Evolutionary conservation across 148 eudicot species (phyloP).

Genomic region (Vaccinium myrtillus): DNA sequence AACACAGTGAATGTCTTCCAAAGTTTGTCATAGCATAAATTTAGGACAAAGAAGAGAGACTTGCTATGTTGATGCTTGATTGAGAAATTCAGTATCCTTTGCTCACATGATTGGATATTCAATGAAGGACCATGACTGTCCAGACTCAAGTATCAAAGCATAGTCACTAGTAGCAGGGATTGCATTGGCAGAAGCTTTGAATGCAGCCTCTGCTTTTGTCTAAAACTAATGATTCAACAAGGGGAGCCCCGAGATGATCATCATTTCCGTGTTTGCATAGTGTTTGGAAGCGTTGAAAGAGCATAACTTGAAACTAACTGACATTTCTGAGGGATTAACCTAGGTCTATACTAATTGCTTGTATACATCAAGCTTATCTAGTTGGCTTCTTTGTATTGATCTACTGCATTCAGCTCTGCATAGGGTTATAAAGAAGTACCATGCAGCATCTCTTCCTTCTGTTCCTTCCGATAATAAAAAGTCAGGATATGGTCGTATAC

Average conservation of each 20-base stretch:
- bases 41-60: neutral
- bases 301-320: neutral
- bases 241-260: neutral
- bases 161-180: neutral
- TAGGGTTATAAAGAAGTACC: slow-evolving; percentile 55
- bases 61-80: neutral
- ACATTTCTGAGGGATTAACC: neutral
- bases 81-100: neutral
- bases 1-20: neutral
- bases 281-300: slow-evolving; percentile 2
- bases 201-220: slow-evolving; percentile 1
- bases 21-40: neutral
- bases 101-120: neutral
- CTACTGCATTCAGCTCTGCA: slow-evolving; percentile 59
- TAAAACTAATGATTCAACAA: neutral
- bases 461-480: slow-evolving; percentile 55
- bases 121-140: neutral
- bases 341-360: neutral
- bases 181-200: neutral
- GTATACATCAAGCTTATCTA: neutral
- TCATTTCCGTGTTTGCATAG: neutral
- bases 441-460: slow-evolving; percentile 51
- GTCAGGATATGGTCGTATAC: slow-evolving; percentile 70
- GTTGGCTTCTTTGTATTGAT: neutral
- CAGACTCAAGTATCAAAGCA: neutral